Conservation (phyloP, 2,329 filamentous ascomycete genomes). For the Colletotrichum horii region DNA sequence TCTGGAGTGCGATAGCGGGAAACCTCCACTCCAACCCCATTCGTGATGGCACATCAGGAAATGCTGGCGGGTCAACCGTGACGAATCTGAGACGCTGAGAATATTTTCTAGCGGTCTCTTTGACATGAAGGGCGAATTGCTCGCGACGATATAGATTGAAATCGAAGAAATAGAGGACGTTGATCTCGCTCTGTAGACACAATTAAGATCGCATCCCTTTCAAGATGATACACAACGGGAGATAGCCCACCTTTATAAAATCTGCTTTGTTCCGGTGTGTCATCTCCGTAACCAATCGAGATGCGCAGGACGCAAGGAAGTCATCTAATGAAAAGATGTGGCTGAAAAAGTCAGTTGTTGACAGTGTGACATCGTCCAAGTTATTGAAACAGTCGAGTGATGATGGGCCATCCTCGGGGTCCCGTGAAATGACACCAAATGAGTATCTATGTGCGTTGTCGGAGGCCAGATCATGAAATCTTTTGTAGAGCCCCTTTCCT, state of each 20-base stretch:
- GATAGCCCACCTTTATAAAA: conserved; percentile 10
- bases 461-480: conserved; percentile 37
- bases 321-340: conserved; percentile 35
- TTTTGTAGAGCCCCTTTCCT: conserved; percentile 27
- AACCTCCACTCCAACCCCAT: conserved; percentile 35
- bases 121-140: conserved; percentile 38
- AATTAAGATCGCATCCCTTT: background rate
- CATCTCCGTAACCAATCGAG: conserved; percentile 46
- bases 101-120: conserved; percentile 46
- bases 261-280: conserved; percentile 48
- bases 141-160: conserved; percentile 32
- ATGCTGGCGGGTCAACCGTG: conserved; percentile 49
- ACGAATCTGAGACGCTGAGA: conserved; percentile 51
- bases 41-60: conserved; percentile 44
- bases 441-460: conserved; percentile 44
- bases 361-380: conserved; percentile 37
- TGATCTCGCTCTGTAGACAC: background rate
- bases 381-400: conserved; percentile 46
- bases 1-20: conserved; percentile 9
- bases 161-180: conserved; percentile 34
- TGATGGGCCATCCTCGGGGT: conserved; percentile 14
- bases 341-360: conserved; percentile 34
- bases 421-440: conserved; percentile 37
- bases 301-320: conserved; percentile 42
- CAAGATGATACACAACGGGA: background rate